phyloP scores from a whole-genome alignment of 495 filamentous ascomycete species.

The Tuber melanosporum region DNA sequence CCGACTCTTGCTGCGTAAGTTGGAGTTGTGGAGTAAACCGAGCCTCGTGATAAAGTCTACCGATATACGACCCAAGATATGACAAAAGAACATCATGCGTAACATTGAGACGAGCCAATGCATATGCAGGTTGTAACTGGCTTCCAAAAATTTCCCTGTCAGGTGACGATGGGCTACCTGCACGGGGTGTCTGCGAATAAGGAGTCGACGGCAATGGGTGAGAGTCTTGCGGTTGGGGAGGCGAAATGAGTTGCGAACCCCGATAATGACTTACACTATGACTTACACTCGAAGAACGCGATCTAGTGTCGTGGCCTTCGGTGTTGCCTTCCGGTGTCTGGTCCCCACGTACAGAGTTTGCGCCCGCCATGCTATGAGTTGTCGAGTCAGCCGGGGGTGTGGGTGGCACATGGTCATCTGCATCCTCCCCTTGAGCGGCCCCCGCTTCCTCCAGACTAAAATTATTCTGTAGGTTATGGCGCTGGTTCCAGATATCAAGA shows the following conservation, averaged over 20 bases:
- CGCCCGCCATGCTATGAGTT: conserved; percentile 20
- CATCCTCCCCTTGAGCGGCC: conserved; percentile 11
- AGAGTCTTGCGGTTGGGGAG: conserved; percentile 22
- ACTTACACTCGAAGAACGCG: conserved; percentile 22
- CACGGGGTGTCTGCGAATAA: conserved; percentile 35
- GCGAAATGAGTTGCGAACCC: conserved; percentile 16
- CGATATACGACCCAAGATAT: conserved; percentile 83
- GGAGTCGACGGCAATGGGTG: conserved; percentile 40
- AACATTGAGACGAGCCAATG: conserved; percentile 54
- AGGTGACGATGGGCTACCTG: conserved; percentile 28
- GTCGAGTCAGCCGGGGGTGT: conserved; percentile 63
- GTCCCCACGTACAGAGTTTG: conserved; percentile 14
- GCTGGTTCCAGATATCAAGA: conserved; percentile 78
- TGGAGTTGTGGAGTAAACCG: conserved; percentile 79
- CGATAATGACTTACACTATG: conserved; percentile 26
- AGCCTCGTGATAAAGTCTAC: conserved; percentile 78
- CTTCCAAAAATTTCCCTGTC: conserved; percentile 10
- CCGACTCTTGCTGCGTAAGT: conserved; percentile 67
- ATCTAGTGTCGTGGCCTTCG: conserved; percentile 22
- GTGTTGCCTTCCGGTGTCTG: conserved; percentile 17
- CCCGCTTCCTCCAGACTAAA: conserved; percentile 51
- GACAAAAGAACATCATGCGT: conserved; percentile 84
- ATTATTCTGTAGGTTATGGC: conserved; percentile 55
- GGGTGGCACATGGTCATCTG: conserved; percentile 52
- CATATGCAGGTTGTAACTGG: conserved; percentile 33